Conservation (phyloP, 208 protist species). For the Porcisia hertigi region DNA sequence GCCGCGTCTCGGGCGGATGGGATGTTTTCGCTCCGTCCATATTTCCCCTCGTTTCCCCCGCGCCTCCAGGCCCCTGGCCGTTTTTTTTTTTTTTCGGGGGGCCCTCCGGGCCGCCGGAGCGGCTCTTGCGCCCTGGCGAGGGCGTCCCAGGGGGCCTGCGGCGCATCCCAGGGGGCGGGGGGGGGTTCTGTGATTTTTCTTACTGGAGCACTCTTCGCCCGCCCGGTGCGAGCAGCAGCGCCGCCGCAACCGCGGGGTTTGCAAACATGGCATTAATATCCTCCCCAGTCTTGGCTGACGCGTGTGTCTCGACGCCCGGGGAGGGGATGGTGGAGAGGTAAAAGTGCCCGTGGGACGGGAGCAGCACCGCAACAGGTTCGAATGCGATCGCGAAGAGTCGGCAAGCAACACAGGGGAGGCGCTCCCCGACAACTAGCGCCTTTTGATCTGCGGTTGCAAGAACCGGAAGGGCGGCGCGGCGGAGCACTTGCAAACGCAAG, state of each 20-base stretch:
- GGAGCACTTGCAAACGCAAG: conserved; percentile 20
- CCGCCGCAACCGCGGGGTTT: conserved; percentile 11
- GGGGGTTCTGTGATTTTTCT: background rate
- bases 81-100: background rate
- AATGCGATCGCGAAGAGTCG: conserved; percentile 35
- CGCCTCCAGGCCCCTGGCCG: background rate
- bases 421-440: conserved; percentile 41
- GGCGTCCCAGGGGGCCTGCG: background rate
- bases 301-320: background rate
- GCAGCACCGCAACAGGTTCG: conserved; percentile 33
- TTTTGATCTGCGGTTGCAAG: conserved; percentile 18
- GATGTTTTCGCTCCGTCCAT: background rate
- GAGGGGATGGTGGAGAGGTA: conserved; percentile 36
- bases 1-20: background rate
- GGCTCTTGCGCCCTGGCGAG: too few species aligned
- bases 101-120: background rate
- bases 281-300: background rate
- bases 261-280: background rate
- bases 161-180: background rate
- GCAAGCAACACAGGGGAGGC: conserved; percentile 46
- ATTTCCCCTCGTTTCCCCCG: background rate
- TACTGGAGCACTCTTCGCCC: conserved; percentile 18
- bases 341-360: conserved; percentile 52
- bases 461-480: background rate
- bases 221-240: conserved; percentile 5